Conservation (phyloP, 352 stramenopile genomes). For the Phytopythium ostracodes region DNA sequence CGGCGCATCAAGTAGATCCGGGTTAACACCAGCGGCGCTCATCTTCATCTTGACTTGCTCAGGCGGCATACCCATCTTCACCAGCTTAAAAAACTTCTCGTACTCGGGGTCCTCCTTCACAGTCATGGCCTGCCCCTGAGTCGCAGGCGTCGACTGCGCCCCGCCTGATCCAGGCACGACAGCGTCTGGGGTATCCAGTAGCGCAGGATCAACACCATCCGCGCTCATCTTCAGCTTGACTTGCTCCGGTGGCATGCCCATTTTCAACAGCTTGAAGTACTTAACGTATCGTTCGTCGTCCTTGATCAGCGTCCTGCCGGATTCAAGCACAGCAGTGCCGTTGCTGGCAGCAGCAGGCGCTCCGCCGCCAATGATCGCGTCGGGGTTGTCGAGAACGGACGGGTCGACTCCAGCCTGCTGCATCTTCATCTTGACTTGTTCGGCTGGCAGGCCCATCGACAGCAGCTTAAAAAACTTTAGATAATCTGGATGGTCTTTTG, state of each 20-base stretch:
- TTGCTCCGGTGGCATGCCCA: conserved; percentile 92
- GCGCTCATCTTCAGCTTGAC: conserved; percentile 95
- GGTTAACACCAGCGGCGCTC: conserved; percentile 65
- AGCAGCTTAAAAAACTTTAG: conserved; percentile 84
- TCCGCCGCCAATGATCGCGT: conserved; percentile 53
- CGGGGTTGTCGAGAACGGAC: conserved; percentile 59
- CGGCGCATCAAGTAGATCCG: conserved; percentile 58
- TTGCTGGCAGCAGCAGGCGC: conserved; percentile 5
- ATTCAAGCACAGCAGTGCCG: conserved; percentile 1
- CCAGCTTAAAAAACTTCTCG: conserved; percentile 95
- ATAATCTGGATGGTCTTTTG: conserved; percentile 72
- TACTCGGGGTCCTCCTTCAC: conserved; percentile 92
- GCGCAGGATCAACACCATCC: conserved; percentile 86
- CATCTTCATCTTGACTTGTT: conserved; percentile 89
- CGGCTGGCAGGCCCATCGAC: conserved; percentile 69
- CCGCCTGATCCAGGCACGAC: conserved; percentile 56
- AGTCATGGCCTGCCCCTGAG: conserved; percentile 33
- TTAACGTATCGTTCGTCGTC: conserved; percentile 87
- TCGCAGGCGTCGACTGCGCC: conserved; percentile 5
- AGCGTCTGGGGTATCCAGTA: conserved; percentile 89
- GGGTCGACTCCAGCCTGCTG: conserved; percentile 63
- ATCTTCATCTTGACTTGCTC: conserved; percentile 94
- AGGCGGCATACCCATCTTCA: conserved; percentile 85
- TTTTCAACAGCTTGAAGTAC: conserved; percentile 96
- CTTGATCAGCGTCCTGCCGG: conserved; percentile 42